Evolutionary conservation across 768 basidiomycete species (phyloP), one percentile per base, ranked within the genome.

Genomic region (Mrakia gelida): DNA sequence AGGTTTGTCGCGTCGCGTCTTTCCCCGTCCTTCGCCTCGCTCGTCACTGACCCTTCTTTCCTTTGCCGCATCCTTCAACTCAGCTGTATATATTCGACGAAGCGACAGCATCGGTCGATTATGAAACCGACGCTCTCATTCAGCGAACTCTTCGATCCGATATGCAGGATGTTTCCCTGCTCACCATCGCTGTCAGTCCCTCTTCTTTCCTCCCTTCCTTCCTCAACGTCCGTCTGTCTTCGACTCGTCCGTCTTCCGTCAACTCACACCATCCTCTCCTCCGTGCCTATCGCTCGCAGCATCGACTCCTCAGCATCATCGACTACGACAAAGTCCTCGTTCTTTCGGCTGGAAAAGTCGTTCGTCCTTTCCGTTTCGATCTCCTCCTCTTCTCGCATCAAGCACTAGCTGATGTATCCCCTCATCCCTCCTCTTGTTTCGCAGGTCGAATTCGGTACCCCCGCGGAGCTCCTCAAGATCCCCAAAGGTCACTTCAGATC

Each of bases 361-460:
- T 70, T 26, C 28, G 68, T 70, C 26, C 26, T 7, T n/a, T 10
- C 54, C 38, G 38, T 70, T 23, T 16, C 34, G 8, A 15, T 3
- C 5, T 15, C 3, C 15, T 38, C 23, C 68, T 13, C 54, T 56
- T 56, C 54, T 70, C 23, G 15, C 45, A 3, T 15, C 11, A 10
- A 45, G 15, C 45, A 3, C 11, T 11, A 45, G 45, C 45, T 45
- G 11, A 45, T 49, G 7, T 7, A 16, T 28, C 21, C 38, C 28
- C 54, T 10, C 23, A 26, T 38, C 34, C 26, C 11, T 38, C 34
- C 11, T 38, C n/a, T 23, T 11, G 15, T 18, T 26, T 4, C 23
- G n/a, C 26, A 70, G 68, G 83, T 89, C n/a, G 92, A 95, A 81
- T 93, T 89, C 83, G 93, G 90, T 76, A 86, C 88, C 16, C 93